A percentile compares a stretch with the other conserved stretches of the same genome.
Evolutionary conservation across 352 stramenopile species (phyloP).

Genomic region (Thraustotheca clavata): DNA sequence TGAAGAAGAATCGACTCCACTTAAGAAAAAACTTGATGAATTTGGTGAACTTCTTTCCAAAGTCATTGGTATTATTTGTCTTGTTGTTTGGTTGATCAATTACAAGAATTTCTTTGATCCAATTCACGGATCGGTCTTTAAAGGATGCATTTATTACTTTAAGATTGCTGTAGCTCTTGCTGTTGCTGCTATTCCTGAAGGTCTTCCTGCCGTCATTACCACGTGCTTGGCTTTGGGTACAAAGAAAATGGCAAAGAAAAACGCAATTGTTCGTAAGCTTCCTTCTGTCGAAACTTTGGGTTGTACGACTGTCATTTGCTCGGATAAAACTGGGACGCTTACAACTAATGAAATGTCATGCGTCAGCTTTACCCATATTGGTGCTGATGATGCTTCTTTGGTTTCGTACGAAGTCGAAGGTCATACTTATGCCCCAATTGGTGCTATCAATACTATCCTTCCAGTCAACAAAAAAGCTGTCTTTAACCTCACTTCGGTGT

Average conservation of each 20-base stretch:
- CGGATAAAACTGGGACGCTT: constrained; percentile 92
- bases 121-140: constrained; percentile 81
- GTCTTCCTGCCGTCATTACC: constrained; percentile 97
- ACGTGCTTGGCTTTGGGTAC: constrained; percentile 93
- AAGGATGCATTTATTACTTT: constrained; percentile 98
- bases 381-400: constrained; percentile 56
- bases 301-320: constrained; percentile 94
- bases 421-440: constrained; percentile 89
- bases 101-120: constrained; percentile 96
- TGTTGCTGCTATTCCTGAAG: constrained; percentile 98
- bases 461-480: constrained; percentile 68
- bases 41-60: constrained; percentile 95
- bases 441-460: constrained; percentile 36
- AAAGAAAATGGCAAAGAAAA: constrained; percentile 95
- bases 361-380: constrained; percentile 65
- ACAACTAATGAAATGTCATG: constrained; percentile 98
- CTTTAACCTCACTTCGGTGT: constrained; percentile 83
- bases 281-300: constrained; percentile 97
- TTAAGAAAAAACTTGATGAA: constrained; percentile 97
- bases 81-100: constrained; percentile 95
- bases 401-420: constrained; percentile 90
- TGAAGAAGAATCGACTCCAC: constrained; percentile 92
- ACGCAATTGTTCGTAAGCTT: constrained; percentile 97
- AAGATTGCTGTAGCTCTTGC: constrained; percentile 98
- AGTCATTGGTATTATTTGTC: constrained; percentile 96